Evolutionary conservation across 2,329 filamentous ascomycete genomes (phyloP), one percentile per base, ranked within the genome.

Genomic region (Hymenoscyphus linearis): DNA sequence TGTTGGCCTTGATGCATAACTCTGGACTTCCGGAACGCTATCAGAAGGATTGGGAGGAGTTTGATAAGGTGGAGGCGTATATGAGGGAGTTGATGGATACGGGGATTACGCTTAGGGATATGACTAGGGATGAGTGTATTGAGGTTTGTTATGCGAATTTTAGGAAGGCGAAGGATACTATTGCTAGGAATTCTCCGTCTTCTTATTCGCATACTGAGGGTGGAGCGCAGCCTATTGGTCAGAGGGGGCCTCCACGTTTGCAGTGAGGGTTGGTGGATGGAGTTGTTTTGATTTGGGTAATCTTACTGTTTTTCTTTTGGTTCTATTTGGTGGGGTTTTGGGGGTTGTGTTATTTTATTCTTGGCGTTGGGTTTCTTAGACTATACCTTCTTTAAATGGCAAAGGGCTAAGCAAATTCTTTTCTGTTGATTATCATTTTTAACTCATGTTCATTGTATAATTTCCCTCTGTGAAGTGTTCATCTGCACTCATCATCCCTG

Each of bases 11-110:
- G 34, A 50, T 62, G 54, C 60, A 64, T 44, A 62, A 62, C 36
- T 58, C 55, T 27, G 62, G 62, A n/a, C 40, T 62, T 6, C 62
- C 62, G 16, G 60, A 62, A 53, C 12, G 62, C 14, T 64, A 58
- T 36, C 55, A 60, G 26, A 62, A 64, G 55, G 60, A 64, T 59
- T 60, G 53, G 57, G 37, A 62, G 14, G 62, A 64, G 55, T 64
- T 57, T 57, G 62, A 64, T 35, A 59, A 60, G 22, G 62, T 64
- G 25, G 60, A 64, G 31, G 53, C 44, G n/a, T 62, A 52, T 37
- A 52, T 63, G 36, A 58, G 36, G 55, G 61, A 63, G 52, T 25
- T 63, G 26, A 58, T 63, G 58, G 52, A 61, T 5, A 60, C 58
- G 4, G 61, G 61, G 1, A 57, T 63, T 44, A 56, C 60, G 14